Evolutionary conservation across 1,284 basidiomycete genomes (phyloP), one percentile per base, ranked within the genome.

Genomic region (Apiotrichum siamense): DNA sequence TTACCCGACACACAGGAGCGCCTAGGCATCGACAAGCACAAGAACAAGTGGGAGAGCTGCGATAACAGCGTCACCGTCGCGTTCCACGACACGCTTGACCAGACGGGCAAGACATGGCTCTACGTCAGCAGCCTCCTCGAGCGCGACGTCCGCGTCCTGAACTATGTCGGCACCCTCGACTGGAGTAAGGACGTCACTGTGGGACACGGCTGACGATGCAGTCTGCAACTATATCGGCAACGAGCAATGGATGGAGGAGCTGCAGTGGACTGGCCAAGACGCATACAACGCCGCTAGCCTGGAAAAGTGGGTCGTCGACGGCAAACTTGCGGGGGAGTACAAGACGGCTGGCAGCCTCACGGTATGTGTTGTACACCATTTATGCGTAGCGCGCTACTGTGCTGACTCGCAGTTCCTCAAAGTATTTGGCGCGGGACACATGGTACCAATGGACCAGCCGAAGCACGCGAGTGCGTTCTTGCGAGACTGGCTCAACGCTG

Each of bases 111-210:
- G 61, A 75, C 74, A 20, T 73, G 72, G 59, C 70, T 79, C 38
- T 83, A 89, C 63, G 77, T 89, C 49, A 78, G 80, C 1, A 82
- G 77, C 2, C 78, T 92, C 29, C 80, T 91, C 20, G 87, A 90
- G 64, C 80, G 86, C 26, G 84, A 83, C 6, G 70, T 90, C 35
- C 77, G 81, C 20, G 75, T 88, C 24, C 76, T 90, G 44, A 83
- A 88, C 54, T 69, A 66, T 51, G 63, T 61, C 46, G 66, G 70
- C 23, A 85, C 83, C 31, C 84, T 82, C 59, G 86, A 87, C 66
- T 86, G 82, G 80, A 52, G 49, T 56, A 20, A 42, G 49, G 35
- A 12, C 18, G 3, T 12, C 15, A 11, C 10, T 39, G 38, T 12
- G 38, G 12, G 9, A 6, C 21, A 39, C 21, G n/a, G 18, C 38